Evolutionary conservation across 2,329 filamentous ascomycete genomes (phyloP), one percentile per base, ranked within the genome.

Genomic region (Acrocalymma vagum): DNA sequence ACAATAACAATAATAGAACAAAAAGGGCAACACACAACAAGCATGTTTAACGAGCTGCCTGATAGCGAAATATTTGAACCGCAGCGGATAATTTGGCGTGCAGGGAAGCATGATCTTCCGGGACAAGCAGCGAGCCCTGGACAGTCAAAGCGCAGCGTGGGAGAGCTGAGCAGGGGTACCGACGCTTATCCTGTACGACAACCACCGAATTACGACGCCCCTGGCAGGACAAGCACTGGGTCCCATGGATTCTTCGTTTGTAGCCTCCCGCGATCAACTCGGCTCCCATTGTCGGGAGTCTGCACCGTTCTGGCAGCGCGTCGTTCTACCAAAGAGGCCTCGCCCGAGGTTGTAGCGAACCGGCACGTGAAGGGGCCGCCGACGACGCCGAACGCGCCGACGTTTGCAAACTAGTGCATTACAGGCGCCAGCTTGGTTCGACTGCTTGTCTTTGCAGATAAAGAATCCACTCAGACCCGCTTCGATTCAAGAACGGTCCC

Each of bases 41-140:
- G n/a, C n/a, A n/a, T n/a, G n/a, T n/a, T n/a, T n/a, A n/a, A n/a
- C n/a, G n/a, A n/a, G n/a, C n/a, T n/a, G n/a, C n/a, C n/a, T n/a
- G n/a, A 24, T 16, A 32, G 21, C 26, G 17, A n/a, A 13, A 22
- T 13, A 31, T 22, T 37, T 41, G 13, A 34, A 27, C 38, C 39
- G 35, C 42, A 43, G 42, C 51, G 51, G 52, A 47, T 47, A 50
- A 48, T 52, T 52, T 60, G 44, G 42, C 51, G 48, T 43, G 46
- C 58, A 54, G 48, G 51, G 50, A 58, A 53, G 56, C 62, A 63
- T 67, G 60, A 69, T 67, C 62, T 65, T 49, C 63, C 63, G 58
- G 62, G 55, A 56, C 47, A 45, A 48, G 36, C 45, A 53, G 42
- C 51, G 29, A 53, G 41, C 41, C 40, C 46, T 44, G 47, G n/a